Percentiles rank a stretch among this genome's conserved stretches.
These are phyloP conservation scores for Quillaja saponaria DNA, from an alignment of 306 rosid genomes.

Conservation along the genomic window DNA sequence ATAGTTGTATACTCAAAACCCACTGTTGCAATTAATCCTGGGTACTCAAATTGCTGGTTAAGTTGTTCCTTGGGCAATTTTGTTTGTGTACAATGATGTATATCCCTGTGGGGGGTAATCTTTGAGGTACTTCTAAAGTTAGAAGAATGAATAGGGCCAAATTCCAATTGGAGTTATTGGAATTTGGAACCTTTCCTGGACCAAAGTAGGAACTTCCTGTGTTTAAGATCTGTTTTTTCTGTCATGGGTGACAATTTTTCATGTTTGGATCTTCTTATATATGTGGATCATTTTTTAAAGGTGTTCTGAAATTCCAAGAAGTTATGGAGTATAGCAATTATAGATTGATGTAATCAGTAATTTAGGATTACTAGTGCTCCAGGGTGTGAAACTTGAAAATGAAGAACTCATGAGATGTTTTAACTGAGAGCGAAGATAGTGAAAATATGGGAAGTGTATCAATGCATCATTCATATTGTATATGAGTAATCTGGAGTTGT, in stretches of 20 bases:
- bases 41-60: slow-evolving; percentile 5
- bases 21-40: slow-evolving; percentile 2
- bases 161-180: not conserved
- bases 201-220: not conserved
- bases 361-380: not conserved
- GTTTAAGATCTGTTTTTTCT: too few relatives aligned
- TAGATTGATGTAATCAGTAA: not conserved
- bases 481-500: slow-evolving; percentile 1
- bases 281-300: too few relatives aligned
- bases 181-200: not conserved
- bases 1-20: too few relatives aligned
- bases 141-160: slow-evolving; percentile 9
- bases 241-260: too few relatives aligned
- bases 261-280: too few relatives aligned
- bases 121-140: slow-evolving; percentile 5
- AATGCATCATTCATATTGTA: not conserved
- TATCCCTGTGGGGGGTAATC: slow-evolving; percentile 14
- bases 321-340: too few relatives aligned
- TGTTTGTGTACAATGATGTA: slow-evolving; percentile 9
- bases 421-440: not conserved
- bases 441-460: slow-evolving; percentile 1
- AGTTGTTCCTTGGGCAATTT: slow-evolving; percentile 8
- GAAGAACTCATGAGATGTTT: slow-evolving; percentile 3
- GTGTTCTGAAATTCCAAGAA: too few relatives aligned
- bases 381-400: slow-evolving; percentile 17